Conservation (phyloP, 2,329 filamentous ascomycete species). For the Tolypocladium guangdongense region DNA sequence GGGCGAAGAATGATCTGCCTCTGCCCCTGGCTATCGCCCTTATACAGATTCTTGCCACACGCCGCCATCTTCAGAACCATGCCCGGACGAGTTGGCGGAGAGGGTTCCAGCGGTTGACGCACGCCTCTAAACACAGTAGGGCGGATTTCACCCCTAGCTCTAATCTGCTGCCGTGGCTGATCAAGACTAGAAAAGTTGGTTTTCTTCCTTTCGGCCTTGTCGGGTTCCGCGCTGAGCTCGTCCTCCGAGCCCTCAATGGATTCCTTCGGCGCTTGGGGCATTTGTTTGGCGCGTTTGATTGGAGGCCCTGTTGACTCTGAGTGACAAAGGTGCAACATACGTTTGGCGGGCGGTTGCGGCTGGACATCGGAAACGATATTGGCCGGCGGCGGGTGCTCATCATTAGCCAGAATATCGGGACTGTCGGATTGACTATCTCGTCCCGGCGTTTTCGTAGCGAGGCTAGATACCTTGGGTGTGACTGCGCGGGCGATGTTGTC, state of each 20-base stretch:
- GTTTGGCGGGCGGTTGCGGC: constrained; percentile 1
- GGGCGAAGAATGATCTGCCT: constrained; percentile 1
- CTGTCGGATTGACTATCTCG: constrained; percentile 6
- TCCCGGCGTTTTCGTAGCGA: background rate
- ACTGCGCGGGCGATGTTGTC: background rate
- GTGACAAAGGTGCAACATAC: background rate
- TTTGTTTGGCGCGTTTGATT: constrained; percentile 7
- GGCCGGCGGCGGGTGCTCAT: constrained; percentile 7
- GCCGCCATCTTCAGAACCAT: constrained; percentile 13
- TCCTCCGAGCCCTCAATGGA: constrained; percentile 16
- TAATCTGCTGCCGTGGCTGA: background rate
- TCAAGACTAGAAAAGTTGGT: constrained; percentile 7
- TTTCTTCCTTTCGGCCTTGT: constrained; percentile 2
- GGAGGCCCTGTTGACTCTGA: constrained; percentile 4
- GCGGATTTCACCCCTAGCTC: constrained; percentile 16
- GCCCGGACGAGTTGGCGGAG: background rate
- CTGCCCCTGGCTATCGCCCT: background rate
- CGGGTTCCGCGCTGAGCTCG: constrained; percentile 12
- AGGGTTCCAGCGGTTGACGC: background rate
- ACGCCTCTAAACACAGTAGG: constrained; percentile 8
- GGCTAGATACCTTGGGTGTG: background rate
- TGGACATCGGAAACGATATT: constrained; percentile 13
- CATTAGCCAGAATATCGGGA: constrained; percentile 12
- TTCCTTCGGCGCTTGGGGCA: constrained; percentile 1
- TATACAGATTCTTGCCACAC: constrained; percentile 9